These are phyloP conservation scores for Juglanconis sp. DNA, from an alignment of 2,329 filamentous ascomycete species.

Conservation along the genomic window DNA sequence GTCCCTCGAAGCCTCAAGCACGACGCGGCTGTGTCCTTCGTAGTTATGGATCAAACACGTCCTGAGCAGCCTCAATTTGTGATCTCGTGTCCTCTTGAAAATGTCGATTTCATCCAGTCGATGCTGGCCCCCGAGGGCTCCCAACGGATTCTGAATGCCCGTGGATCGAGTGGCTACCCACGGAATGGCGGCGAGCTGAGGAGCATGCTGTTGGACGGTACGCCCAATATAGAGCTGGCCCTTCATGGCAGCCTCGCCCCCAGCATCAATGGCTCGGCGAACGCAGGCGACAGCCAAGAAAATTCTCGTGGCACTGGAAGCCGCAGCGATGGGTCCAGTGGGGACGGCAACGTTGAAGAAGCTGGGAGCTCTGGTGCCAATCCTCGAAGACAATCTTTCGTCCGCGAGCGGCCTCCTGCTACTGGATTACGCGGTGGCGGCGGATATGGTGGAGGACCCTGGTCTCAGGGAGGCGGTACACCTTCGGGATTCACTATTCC, in stretches of 20 bases:
- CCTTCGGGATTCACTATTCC: too few species aligned
- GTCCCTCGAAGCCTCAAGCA: conserved; percentile 13
- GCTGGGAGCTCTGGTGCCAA: too few species aligned
- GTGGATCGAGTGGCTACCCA: conserved; percentile 10
- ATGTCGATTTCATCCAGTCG: conserved; percentile 8
- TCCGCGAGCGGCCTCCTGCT: too few species aligned
- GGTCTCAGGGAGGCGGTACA: too few species aligned
- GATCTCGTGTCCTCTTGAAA: conserved; percentile 15
- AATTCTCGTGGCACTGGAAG: too few species aligned
- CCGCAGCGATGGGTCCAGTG: too few species aligned
- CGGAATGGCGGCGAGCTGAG: conserved; percentile 8
- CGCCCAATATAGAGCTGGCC: conserved; percentile 13
- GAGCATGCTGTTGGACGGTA: conserved; percentile 16
- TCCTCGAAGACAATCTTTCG: too few species aligned
- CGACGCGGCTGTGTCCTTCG: conserved; percentile 14
- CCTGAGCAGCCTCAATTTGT: conserved; percentile 15
- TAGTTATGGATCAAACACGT: conserved; percentile 14
- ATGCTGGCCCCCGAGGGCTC: conserved; percentile 9
- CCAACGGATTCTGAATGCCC: conserved; percentile 1
- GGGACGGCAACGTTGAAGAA: too few species aligned
- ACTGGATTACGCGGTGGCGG: too few species aligned
- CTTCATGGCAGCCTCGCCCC: background rate
- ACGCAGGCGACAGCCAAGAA: too few species aligned
- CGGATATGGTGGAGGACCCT: too few species aligned
- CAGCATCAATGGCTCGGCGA: too few species aligned